Conservation (phyloP, 225 moss, liverwort and hornwort genomes). For the Thuidium tamariscinum region DNA sequence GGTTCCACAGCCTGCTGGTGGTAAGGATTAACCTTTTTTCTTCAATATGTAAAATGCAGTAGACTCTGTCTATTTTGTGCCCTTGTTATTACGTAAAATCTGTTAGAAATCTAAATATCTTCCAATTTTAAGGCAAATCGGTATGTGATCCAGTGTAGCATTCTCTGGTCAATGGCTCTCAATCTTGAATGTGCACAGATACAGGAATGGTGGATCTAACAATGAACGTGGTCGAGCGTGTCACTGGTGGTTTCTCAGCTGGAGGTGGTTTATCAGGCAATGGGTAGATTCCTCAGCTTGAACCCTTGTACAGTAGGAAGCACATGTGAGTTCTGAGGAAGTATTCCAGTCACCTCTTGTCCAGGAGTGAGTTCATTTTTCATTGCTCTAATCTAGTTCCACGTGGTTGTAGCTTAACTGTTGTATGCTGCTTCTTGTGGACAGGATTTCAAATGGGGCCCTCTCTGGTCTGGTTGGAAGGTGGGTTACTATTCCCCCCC, state of each 20-base stretch:
- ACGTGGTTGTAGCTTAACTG: not conserved
- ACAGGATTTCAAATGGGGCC: constrained; percentile 95
- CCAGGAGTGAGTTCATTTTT: not conserved
- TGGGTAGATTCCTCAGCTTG: constrained; percentile 47
- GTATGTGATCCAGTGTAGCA: not conserved
- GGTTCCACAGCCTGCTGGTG: constrained; percentile 98
- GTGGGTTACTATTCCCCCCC: constrained; percentile 9
- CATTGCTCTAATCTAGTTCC: not conserved
- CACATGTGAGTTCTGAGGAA: not conserved
- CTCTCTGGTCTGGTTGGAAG: constrained; percentile 99
- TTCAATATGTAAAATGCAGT: not conserved
- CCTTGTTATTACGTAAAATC: not conserved
- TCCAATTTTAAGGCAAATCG: not conserved
- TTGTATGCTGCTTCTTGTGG: not conserved
- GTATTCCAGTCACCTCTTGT: not conserved
- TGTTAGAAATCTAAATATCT: not conserved
- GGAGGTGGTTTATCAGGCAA: constrained; percentile 99
- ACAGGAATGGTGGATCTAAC: constrained; percentile 99
- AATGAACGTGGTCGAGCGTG: constrained; percentile 99
- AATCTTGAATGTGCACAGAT: constrained; percentile 34
- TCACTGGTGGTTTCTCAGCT: constrained; percentile 97
- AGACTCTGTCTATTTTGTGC: not conserved
- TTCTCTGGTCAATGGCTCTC: not conserved
- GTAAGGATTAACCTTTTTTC: constrained; percentile 17
- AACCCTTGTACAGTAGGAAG: not conserved